Evolutionary conservation across 257 asterid species (phyloP).

Genomic region (Capsicum pubescens): DNA sequence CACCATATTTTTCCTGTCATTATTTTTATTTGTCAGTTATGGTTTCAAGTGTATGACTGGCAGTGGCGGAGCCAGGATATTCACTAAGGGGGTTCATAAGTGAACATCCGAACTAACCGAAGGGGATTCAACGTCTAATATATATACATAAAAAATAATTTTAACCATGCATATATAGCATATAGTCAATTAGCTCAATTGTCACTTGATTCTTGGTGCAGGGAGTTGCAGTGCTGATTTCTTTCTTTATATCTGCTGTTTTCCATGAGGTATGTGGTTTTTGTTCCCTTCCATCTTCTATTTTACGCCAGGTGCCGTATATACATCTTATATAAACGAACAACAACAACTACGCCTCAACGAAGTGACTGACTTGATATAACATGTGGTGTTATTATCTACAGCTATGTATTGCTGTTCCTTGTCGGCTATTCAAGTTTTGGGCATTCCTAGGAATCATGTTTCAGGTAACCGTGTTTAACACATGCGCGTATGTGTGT

Average conservation of each 20-base stretch:
- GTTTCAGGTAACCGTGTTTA: slow-evolving; percentile 73
- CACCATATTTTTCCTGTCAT: background rate
- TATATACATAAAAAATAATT: too few relatives aligned
- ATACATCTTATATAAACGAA: background rate
- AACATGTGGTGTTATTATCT: slow-evolving; percentile 37
- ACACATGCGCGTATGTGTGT: background rate
- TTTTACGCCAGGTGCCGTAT: background rate
- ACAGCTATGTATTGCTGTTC: slow-evolving; percentile 95
- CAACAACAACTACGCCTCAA: background rate
- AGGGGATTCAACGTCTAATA: too few relatives aligned
- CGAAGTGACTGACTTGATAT: slow-evolving; percentile 8
- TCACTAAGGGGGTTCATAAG: too few relatives aligned
- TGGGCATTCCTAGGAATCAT: slow-evolving; percentile 95
- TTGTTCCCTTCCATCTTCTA: slow-evolving; percentile 1
- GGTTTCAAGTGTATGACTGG: background rate
- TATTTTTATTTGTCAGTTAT: slow-evolving; percentile 5
- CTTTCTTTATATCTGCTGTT: slow-evolving; percentile 87
- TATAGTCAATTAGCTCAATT: background rate
- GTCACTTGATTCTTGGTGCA: slow-evolving; percentile 42
- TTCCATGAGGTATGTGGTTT: slow-evolving; percentile 82
- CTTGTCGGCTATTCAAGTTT: slow-evolving; percentile 92
- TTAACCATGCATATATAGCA: too few relatives aligned
- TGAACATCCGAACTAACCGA: too few relatives aligned
- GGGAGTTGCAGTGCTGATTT: slow-evolving; percentile 79
- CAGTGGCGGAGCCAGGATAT: too few relatives aligned